Percentiles rank a stretch among this genome's conserved stretches.
Conservation (phyloP, 192 early-diverging fungal species). For the Funneliformis mosseae region DNA sequence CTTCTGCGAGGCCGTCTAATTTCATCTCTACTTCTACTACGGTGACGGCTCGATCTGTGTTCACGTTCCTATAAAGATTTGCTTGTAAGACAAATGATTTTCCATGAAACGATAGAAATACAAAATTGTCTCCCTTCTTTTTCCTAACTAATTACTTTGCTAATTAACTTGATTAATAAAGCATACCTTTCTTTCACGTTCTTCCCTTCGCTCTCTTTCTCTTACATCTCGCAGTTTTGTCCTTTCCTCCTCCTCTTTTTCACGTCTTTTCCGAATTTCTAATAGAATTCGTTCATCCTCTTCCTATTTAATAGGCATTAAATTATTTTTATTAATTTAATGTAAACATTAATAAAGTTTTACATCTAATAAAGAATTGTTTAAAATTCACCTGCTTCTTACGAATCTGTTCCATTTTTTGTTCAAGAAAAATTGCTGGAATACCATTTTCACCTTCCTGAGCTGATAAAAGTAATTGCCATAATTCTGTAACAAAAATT, state of each 20-base stretch:
- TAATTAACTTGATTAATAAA: background rate
- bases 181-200: conserved; percentile 27
- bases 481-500: conserved; percentile 84
- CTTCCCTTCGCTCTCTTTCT: conserved; percentile 38
- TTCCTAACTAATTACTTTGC: conserved; percentile 11
- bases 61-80: conserved; percentile 5
- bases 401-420: conserved; percentile 82
- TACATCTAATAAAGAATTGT: background rate
- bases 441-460: conserved; percentile 82
- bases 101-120: conserved; percentile 16
- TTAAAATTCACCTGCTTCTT: conserved; percentile 44
- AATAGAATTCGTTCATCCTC: conserved; percentile 41
- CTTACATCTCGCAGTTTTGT: conserved; percentile 43
- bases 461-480: conserved; percentile 89
- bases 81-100: conserved; percentile 27
- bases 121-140: conserved; percentile 1
- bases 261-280: conserved; percentile 35
- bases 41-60: background rate
- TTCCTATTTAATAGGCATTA: conserved; percentile 31
- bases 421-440: conserved; percentile 80
- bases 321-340: background rate
- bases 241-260: conserved; percentile 48
- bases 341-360: no score
- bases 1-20: conserved; percentile 24
- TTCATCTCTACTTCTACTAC: conserved; percentile 40